Base-by-base conservation (phyloP, 768 basidiomycete species). In the Phaffia tasmanica region DNA sequence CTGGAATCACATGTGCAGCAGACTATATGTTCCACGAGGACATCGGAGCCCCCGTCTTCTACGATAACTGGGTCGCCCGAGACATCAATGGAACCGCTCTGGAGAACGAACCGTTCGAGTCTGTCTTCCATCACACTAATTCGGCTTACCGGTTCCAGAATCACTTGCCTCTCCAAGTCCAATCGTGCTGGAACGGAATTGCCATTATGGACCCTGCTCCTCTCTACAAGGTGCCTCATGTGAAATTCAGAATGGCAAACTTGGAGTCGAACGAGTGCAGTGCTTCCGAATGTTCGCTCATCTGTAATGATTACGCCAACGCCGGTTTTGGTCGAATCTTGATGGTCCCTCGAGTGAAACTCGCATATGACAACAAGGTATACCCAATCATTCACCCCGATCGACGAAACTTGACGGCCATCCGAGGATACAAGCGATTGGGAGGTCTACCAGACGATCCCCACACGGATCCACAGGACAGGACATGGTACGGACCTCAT, bases 21-120 rank as follows among this genome's bases (percentile, higher is more conserved):
- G 94, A 99, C 75, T 99, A 99, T 79, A 98, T 99, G 91, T 99
- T 88, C 79, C 95, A 99, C 79, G 84, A 92, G 35, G 92, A 94
- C 57, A 87, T 97, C 70, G 87, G 71, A 72, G 84, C 81, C 8
- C 23, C 25, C 50, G n/a, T 53, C 8, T 32, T 30, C 48, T 53
- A 9, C 2, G 8, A 21, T 42, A 94, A 92, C 76, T 98, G 94
- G 94, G 94, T 99, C 25, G 92, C 94, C 1, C 83, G 94, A 50
- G 94, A 99, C 76, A 89, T 99, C 80, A 99, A 99, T 77, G 94
- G 94, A 27, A 98, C 94, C 0, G 94, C 94, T 0, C 81, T 99
- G 62, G 94, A 99, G 77, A 99, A 99, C 75, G 92, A 92, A 0
- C 94, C 94, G 0, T 99, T 99, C 71, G 94, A 98, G 76, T 77